Conservation (phyloP, 1,284 basidiomycete genomes). For the Taiwanofungus camphoratus region DNA sequence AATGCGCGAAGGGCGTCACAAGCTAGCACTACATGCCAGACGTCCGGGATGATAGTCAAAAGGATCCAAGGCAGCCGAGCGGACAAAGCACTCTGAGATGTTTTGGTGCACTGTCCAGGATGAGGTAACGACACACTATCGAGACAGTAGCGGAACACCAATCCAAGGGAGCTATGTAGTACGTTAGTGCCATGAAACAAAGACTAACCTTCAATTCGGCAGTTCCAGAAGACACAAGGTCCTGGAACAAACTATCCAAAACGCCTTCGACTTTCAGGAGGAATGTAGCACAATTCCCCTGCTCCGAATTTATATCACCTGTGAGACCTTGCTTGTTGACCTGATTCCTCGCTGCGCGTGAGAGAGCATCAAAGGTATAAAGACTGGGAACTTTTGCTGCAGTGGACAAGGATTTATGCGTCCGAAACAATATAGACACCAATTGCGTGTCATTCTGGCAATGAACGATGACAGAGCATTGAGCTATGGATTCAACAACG, state of each 20-base stretch:
- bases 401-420: constrained; percentile 70
- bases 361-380: constrained; percentile 87
- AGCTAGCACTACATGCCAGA: background rate
- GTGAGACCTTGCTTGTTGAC: constrained; percentile 59
- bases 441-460: constrained; percentile 76
- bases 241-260: constrained; percentile 77
- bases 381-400: constrained; percentile 75
- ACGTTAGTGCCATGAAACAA: constrained; percentile 10
- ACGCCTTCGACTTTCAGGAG: constrained; percentile 82
- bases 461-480: background rate
- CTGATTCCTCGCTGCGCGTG: constrained; percentile 71
- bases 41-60: background rate
- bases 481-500: background rate
- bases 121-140: background rate
- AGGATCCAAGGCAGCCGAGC: background rate
- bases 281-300: constrained; percentile 77
- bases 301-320: constrained; percentile 47
- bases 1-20: background rate
- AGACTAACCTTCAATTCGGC: constrained; percentile 80
- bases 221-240: constrained; percentile 60
- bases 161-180: background rate
- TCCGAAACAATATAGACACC: constrained; percentile 79
- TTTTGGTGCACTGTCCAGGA: background rate
- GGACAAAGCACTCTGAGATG: background rate
- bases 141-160: background rate